phyloP scores from a whole-genome alignment of 345 rosid genomes.

The Citrus sp. region DNA sequence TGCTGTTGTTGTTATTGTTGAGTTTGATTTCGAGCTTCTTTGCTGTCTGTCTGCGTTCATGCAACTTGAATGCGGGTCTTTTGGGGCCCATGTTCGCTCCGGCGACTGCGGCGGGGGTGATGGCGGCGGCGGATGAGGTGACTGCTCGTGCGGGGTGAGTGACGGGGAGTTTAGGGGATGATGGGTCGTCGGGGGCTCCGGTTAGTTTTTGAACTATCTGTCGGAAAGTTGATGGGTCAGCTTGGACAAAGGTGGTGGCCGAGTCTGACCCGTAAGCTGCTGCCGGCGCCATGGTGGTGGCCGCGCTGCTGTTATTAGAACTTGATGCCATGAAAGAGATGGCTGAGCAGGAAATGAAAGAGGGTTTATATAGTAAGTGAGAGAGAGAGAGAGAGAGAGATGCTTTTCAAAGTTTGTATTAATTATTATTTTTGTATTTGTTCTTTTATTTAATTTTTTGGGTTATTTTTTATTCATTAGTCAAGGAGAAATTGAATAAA shows the following conservation, averaged over 20 bases:
- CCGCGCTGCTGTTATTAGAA: neutral
- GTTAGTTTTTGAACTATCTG: conserved; percentile 86
- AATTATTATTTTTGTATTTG: neutral
- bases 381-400: neutral
- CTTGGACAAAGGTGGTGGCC: conserved; percentile 77
- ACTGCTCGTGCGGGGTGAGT: conserved; percentile 29
- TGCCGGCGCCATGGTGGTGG: conserved; percentile 28
- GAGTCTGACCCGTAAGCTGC: conserved; percentile 45
- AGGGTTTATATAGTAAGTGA: neutral
- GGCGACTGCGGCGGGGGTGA: conserved; percentile 1
- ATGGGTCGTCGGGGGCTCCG: conserved; percentile 56
- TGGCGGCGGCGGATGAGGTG: conserved; percentile 16
- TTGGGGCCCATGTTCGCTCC: conserved; percentile 26
- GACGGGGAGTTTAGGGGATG: conserved; percentile 49
- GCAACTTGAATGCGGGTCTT: conserved; percentile 68
- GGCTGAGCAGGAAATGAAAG: neutral
- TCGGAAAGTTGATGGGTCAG: conserved; percentile 81
- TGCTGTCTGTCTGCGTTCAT: conserved; percentile 64
- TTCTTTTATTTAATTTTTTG: neutral
- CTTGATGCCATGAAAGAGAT: conserved; percentile 25
- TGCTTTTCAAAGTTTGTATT: neutral
- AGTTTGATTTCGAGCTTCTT: conserved; percentile 73
- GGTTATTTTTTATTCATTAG: neutral
- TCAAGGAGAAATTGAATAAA: no score
- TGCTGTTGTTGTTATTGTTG: conserved; percentile 28